These are phyloP conservation scores for Pichia cabralensis DNA, from an alignment of 805 yeast species.

Conservation along the genomic window DNA sequence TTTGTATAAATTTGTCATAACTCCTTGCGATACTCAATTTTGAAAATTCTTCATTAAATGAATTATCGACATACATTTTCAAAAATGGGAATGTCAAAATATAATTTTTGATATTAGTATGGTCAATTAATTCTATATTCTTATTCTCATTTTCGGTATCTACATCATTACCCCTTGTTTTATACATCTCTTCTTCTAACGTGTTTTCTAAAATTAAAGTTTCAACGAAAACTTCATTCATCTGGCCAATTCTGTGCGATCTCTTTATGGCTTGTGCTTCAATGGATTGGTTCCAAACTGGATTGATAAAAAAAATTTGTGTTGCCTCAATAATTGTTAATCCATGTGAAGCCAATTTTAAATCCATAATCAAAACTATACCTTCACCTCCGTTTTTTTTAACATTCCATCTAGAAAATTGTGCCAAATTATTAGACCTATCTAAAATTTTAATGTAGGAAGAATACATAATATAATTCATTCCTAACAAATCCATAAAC, in stretches of 20 bases:
- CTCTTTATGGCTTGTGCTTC: conserved; percentile 74
- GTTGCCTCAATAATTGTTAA: conserved; percentile 60
- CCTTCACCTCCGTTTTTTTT: conserved; percentile 34
- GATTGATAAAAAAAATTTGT: conserved; percentile 58
- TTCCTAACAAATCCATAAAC: conserved; percentile 49
- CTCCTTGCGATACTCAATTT: conserved; percentile 13
- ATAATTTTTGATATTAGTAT: conserved; percentile 47
- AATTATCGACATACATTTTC: conserved; percentile 25
- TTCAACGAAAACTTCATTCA: conserved; percentile 55
- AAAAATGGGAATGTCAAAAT: conserved; percentile 42
- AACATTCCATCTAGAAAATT: conserved; percentile 34
- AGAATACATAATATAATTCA: conserved; percentile 54
- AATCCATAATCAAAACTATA: conserved; percentile 52
- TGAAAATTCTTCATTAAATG: conserved; percentile 19
- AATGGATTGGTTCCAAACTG: conserved; percentile 58
- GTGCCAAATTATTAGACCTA: conserved; percentile 42
- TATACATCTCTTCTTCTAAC: conserved; percentile 60
- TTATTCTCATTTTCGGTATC: conserved; percentile 9
- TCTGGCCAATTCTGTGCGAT: conserved; percentile 70
- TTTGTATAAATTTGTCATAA: conserved; percentile 2
- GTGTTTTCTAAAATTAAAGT: conserved; percentile 54
- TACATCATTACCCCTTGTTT: conserved; percentile 19
- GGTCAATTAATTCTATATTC: conserved; percentile 42
- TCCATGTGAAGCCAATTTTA: conserved; percentile 60
- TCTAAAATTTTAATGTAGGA: conserved; percentile 42